Conservation (phyloP, 2,329 filamentous ascomycete species). For the Huntiella abstrusa region DNA sequence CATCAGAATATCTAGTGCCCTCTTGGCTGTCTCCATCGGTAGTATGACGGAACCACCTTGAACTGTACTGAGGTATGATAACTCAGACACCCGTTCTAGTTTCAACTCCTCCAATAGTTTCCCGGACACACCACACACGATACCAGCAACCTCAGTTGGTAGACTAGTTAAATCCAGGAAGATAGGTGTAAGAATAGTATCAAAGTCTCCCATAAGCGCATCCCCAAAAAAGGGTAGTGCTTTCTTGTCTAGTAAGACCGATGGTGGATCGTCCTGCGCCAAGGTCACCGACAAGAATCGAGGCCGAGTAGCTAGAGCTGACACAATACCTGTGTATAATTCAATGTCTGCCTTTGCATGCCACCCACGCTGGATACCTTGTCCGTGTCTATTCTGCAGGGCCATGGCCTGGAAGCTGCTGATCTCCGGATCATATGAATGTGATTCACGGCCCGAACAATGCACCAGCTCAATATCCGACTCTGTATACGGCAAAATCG, state of each 20-base stretch:
- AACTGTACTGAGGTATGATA: conserved; percentile 81
- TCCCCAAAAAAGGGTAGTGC: conserved; percentile 49
- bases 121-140: conserved; percentile 85
- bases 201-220: conserved; percentile 56
- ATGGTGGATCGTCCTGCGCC: conserved; percentile 54
- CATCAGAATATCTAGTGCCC: conserved; percentile 50
- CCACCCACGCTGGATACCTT: conserved; percentile 24
- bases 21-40: conserved; percentile 18
- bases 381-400: conserved; percentile 13
- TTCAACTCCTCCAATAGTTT: conserved; percentile 56
- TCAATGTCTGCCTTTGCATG: conserved; percentile 42
- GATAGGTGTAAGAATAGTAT: conserved; percentile 61
- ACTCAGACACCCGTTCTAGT: conserved; percentile 42
- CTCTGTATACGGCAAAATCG: conserved; percentile 55
- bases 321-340: conserved; percentile 43
- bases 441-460: conserved; percentile 47
- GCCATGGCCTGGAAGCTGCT: conserved; percentile 16
- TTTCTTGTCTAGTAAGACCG: conserved; percentile 50
- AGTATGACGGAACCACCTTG: conserved; percentile 80
- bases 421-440: conserved; percentile 11
- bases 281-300: conserved; percentile 57
- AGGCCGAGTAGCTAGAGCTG: conserved; percentile 41
- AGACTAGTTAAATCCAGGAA: conserved; percentile 68
- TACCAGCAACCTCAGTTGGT: conserved; percentile 76
- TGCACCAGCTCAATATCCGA: conserved; percentile 54